Percentiles rank a stretch among this genome's conserved stretches.
phyloP scores from a whole-genome alignment of 768 basidiomycete species.

The Mycena sanguinolenta region DNA sequence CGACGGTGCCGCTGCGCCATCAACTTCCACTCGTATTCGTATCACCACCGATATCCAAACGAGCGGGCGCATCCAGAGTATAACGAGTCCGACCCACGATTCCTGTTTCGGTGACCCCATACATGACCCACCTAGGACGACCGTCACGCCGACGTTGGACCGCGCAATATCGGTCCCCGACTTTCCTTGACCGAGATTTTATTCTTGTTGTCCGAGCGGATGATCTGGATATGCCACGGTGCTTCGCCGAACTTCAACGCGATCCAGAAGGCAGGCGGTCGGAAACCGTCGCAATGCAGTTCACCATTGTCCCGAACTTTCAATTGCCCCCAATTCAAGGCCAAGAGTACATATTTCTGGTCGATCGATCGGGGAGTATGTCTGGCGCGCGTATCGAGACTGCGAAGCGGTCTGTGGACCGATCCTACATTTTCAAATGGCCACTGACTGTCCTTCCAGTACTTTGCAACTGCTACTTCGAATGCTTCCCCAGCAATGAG shows the following conservation, averaged over 20 bases:
- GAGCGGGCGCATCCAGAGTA: constrained; percentile 54
- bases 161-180: constrained; percentile 53
- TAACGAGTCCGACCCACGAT: constrained; percentile 61
- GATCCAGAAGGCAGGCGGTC: constrained; percentile 39
- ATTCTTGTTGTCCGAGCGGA: constrained; percentile 63
- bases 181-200: constrained; percentile 64
- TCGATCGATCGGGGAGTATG: constrained; percentile 70
- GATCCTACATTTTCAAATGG: background rate
- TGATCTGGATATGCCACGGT: constrained; percentile 66
- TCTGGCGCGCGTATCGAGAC: constrained; percentile 51
- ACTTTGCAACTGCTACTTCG: constrained; percentile 63
- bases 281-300: constrained; percentile 62
- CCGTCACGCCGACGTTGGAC: constrained; percentile 57
- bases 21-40: constrained; percentile 50
- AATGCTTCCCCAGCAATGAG: constrained; percentile 57
- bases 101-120: constrained; percentile 47
- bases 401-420: constrained; percentile 51
- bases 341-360: constrained; percentile 73
- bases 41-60: constrained; percentile 64
- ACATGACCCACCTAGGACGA: constrained; percentile 50
- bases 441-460: constrained; percentile 9
- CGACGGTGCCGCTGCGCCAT: constrained; percentile 44
- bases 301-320: constrained; percentile 69
- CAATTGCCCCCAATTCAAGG: constrained; percentile 53
- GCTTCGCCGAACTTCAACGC: constrained; percentile 62